A percentile compares a stretch with the other conserved stretches of the same genome.
phyloP scores from a whole-genome alignment of 768 basidiomycete species.

The Nidularia sp. region DNA sequence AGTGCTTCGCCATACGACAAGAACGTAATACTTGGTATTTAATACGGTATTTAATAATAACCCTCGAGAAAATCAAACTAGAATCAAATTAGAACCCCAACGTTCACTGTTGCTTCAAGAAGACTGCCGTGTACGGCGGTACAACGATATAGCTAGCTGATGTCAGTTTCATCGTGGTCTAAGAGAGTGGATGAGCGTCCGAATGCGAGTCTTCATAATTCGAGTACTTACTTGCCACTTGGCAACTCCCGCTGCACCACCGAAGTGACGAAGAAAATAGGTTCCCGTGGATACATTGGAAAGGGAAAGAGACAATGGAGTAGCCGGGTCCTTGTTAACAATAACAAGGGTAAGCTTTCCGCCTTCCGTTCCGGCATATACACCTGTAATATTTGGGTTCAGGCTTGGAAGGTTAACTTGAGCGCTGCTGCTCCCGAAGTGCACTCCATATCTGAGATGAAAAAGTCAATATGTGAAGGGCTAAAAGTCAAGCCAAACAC shows the following conservation, averaged over 20 bases:
- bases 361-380: constrained; percentile 41
- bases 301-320: constrained; percentile 33
- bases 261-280: constrained; percentile 53
- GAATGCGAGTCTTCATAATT: too few species aligned
- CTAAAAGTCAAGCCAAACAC: constrained; percentile 2
- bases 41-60: too few species aligned
- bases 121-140: constrained; percentile 31
- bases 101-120: constrained; percentile 22
- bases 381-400: constrained; percentile 36
- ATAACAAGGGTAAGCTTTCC: constrained; percentile 40
- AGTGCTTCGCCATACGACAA: too few species aligned
- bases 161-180: too few species aligned
- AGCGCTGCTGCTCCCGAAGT: constrained; percentile 40
- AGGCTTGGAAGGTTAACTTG: constrained; percentile 39
- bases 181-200: too few species aligned
- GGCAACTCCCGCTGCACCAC: constrained; percentile 46
- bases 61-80: too few species aligned
- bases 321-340: constrained; percentile 42
- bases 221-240: constrained; percentile 45
- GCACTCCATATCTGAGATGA: constrained; percentile 32
- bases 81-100: too few species aligned
- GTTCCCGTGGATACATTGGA: constrained; percentile 40
- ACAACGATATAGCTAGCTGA: constrained; percentile 11
- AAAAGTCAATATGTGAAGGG: too few species aligned
- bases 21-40: too few species aligned